Base-by-base conservation (phyloP, 108 stramenopile genomes). In the Nitzschia sp. region DNA sequence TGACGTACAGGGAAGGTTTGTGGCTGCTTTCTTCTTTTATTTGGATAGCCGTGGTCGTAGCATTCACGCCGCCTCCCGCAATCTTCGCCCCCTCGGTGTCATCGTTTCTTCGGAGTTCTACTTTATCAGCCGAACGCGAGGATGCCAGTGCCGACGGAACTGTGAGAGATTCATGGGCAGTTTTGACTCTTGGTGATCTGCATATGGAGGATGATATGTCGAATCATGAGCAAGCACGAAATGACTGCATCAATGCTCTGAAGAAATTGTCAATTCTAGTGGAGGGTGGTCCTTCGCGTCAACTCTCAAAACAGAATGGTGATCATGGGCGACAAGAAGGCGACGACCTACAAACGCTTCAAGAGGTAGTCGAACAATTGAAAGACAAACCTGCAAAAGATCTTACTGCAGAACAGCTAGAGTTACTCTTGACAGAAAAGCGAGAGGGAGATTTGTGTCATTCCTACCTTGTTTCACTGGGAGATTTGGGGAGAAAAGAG, bases 131-230 rank as follows among this genome's bases (percentile, higher is more conserved):
- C n/a, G n/a, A n/a, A n/a, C n/a, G n/a, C n/a, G n/a, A n/a, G n/a
- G n/a, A n/a, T n/a, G n/a, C n/a, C n/a, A n/a, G n/a, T n/a, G n/a
- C n/a, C n/a, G n/a, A n/a, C n/a, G n/a, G n/a, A n/a, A n/a, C 38
- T 15, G 38, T 42, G 38, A 42, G 51, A 11, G 75, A 75, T 54
- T 68, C 75, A 0, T 75, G 61, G 61, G 47, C 46, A 9, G 31
- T 75, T 13, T n/a, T 75, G 33, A 51, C 55, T 0, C 18, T 75
- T 66, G 75, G 75, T 9, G 75, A 75, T 54, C 53, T 75, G 60
- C 75, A 75, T 51, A 49, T 75, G 67, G 75, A 75, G 63, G 75
- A 75, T 68, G 75, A 75, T 36, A 75, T 75, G 75, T 30, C 67
- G 21, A 26, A 38, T 25, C 75, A 75, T 34, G 28, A 68, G 36